These are phyloP conservation scores for Fusarium succisae DNA, from an alignment of 2,329 filamentous ascomycete genomes.

Conservation along the genomic window DNA sequence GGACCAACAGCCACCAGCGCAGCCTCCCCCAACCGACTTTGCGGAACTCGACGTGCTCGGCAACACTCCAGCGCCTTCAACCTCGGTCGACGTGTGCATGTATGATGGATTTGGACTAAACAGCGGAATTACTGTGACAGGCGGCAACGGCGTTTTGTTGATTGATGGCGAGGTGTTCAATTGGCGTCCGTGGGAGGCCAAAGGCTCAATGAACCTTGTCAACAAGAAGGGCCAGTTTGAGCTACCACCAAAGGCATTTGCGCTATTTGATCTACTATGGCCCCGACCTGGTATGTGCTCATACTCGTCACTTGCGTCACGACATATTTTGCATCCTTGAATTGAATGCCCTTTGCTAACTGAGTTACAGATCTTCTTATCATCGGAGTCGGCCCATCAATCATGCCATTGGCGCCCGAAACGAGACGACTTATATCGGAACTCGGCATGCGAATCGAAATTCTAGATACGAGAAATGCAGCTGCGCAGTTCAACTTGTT, in stretches of 20 bases:
- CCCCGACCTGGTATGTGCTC: conserved; percentile 82
- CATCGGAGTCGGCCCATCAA: conserved; percentile 81
- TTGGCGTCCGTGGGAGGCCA: conserved; percentile 83
- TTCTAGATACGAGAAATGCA: conserved; percentile 92
- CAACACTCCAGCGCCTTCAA: conserved; percentile 78
- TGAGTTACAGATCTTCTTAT: conserved; percentile 77
- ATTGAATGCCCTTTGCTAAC: conserved; percentile 7
- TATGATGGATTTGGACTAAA: conserved; percentile 87
- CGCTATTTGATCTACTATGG: conserved; percentile 80
- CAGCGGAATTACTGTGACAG: conserved; percentile 76
- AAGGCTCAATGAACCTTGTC: conserved; percentile 60
- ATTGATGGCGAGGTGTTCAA: conserved; percentile 87
- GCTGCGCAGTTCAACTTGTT: conserved; percentile 94
- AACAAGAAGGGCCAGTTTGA: conserved; percentile 88
- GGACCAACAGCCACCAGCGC: conserved; percentile 40
- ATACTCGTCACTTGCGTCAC: not conserved
- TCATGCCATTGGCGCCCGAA: conserved; percentile 78
- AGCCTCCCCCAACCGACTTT: conserved; percentile 69
- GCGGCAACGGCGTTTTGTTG: conserved; percentile 78
- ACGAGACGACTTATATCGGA: conserved; percentile 77
- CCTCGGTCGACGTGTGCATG: conserved; percentile 83
- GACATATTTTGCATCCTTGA: not conserved
- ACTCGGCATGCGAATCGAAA: conserved; percentile 85
- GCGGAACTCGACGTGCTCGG: conserved; percentile 80
- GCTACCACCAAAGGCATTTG: conserved; percentile 75